Base-by-base conservation (phyloP, 2,329 filamentous ascomycete species). In the Sporothrix sp. region DNA sequence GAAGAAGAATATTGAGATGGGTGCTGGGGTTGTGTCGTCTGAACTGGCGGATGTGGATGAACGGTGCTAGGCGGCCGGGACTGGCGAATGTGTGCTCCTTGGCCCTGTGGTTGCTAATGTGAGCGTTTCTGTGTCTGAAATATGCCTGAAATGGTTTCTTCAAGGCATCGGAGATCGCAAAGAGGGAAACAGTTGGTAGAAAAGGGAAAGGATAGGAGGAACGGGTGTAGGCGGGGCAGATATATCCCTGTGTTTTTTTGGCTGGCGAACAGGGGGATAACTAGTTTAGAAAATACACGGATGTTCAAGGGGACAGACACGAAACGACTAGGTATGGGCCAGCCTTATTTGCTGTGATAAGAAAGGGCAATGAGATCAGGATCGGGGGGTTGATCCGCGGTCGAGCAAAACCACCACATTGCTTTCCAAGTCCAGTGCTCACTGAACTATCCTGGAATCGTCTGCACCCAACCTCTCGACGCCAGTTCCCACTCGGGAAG, bases 91-190 rank as follows among this genome's bases (percentile, higher is more conserved):
- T n/a, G 25, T 28, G 78, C 76, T 59, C 75, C 68, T 69, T 75
- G 71, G 62, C 80, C 78, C 69, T 82, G 81, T 9, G 82, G 84
- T 74, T 85, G 81, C 69, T 81, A 80, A 66, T 79, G 80, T 66
- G 79, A 71, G 67, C 83, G 79, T 71, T 81, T 76, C 73, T 85
- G 83, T 77, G 86, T 83, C 82, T 87, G 79, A n/a, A 75, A 78
- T 76, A 73, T 71, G 38, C 70, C 71, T 27, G 28, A n/a, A n/a
- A n/a, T n/a, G n/a, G n/a, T n/a, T n/a, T n/a, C n/a, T n/a, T n/a
- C n/a, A n/a, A n/a, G n/a, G n/a, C n/a, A n/a, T n/a, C n/a, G n/a
- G n/a, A n/a, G n/a, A n/a, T n/a, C n/a, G n/a, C n/a, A n/a, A 25
- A 33, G 11, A 33, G 20, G 33, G 35, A 44, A 43, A 16, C 3